Evolutionary conservation across 2,329 filamentous ascomycete genomes (phyloP).

Genomic region (Ilyonectria sp.): DNA sequence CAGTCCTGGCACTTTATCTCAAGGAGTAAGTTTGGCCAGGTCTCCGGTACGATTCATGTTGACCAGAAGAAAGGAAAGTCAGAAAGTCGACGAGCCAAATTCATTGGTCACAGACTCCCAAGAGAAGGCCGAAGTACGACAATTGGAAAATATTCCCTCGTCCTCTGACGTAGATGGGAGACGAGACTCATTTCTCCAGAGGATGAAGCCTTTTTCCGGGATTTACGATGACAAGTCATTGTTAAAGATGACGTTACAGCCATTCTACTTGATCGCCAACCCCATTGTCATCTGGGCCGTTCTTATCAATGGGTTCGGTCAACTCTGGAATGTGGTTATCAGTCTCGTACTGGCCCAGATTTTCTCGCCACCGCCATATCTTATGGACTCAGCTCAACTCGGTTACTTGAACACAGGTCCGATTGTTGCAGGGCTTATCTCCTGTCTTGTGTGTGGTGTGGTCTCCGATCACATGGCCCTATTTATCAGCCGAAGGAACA

Average conservation of each 20-base stretch:
- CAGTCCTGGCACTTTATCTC: background rate
- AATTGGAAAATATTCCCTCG: background rate
- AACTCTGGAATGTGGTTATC: slow-evolving; percentile 1
- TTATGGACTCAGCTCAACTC: background rate
- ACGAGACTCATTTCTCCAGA: background rate
- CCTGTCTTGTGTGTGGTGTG: background rate
- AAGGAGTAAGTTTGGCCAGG: background rate
- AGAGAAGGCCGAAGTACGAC: background rate
- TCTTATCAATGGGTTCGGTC: background rate
- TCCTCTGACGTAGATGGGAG: background rate
- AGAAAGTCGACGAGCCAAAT: background rate
- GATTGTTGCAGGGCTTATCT: background rate
- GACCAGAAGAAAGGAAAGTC: background rate
- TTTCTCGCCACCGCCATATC: background rate
- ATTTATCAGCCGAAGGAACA: background rate
- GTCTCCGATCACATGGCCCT: background rate
- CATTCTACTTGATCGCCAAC: slow-evolving; percentile 1
- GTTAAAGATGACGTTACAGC: background rate
- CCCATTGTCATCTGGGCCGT: background rate
- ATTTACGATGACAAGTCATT: background rate
- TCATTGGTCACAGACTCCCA: background rate
- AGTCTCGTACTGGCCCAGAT: slow-evolving; percentile 1
- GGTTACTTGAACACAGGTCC: slow-evolving; percentile 1
- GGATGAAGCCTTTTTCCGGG: background rate
- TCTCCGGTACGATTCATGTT: background rate